These are phyloP conservation scores for Talaromyces thailandensis DNA, from an alignment of 495 filamentous ascomycete species.

Conservation along the genomic window DNA sequence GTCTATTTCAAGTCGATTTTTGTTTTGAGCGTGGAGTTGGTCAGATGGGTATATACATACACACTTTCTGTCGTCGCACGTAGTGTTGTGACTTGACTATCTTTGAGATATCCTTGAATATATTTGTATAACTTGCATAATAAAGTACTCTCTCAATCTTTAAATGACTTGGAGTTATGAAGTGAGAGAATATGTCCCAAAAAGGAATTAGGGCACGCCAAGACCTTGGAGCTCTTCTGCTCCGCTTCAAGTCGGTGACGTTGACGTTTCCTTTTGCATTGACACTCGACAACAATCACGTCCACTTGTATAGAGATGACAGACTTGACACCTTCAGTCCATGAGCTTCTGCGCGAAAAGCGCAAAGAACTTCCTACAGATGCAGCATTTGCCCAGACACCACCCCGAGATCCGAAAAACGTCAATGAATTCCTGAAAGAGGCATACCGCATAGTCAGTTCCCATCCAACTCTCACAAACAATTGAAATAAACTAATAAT, in stretches of 20 bases:
- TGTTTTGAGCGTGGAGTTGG: conserved; percentile 7
- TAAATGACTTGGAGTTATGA: too few relatives aligned
- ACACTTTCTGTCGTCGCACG: background rate
- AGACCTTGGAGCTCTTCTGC: background rate
- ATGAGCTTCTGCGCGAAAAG: conserved; percentile 49
- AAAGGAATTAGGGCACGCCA: background rate
- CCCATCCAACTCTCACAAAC: conserved; percentile 6
- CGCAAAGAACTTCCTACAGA: conserved; percentile 19
- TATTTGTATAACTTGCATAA: background rate
- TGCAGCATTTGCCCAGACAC: conserved; percentile 24
- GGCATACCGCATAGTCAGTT: conserved; percentile 82
- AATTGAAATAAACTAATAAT: conserved; percentile 1
- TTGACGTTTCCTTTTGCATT: background rate
- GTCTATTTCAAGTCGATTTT: background rate
- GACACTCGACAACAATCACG: background rate
- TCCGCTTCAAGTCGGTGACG: background rate
- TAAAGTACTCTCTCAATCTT: too few relatives aligned
- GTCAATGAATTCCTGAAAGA: conserved; percentile 91
- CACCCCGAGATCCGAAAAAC: conserved; percentile 27
- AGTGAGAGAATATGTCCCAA: too few relatives aligned
- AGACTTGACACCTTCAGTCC: conserved; percentile 62
- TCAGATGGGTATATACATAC: background rate
- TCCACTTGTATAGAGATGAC: conserved; percentile 34
- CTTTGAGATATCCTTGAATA: background rate
- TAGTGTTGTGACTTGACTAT: background rate